phyloP scores from a whole-genome alignment of 345 rosid genomes.

The Eucalyptus marginata region DNA sequence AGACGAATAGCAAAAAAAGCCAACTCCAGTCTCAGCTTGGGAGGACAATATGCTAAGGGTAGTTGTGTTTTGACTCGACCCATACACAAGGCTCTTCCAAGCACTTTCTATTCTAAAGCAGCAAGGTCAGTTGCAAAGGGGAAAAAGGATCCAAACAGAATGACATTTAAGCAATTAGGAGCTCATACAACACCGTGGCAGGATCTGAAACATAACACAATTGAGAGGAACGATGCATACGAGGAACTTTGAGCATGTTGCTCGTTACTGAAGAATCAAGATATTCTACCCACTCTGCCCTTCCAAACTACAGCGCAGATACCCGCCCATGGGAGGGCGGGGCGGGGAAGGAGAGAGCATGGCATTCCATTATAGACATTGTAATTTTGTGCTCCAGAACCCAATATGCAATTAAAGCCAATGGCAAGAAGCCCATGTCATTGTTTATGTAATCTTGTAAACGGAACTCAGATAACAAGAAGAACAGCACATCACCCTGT shows the following conservation, averaged over 20 bases:
- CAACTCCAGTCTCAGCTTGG: conserved; percentile 83
- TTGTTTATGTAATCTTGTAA: not conserved
- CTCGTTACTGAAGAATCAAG: not conserved
- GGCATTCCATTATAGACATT: not conserved
- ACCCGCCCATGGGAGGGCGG: too few relatives aligned
- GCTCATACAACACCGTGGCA: too few relatives aligned
- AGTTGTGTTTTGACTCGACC: conserved; percentile 82
- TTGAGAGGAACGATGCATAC: too few relatives aligned
- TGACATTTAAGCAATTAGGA: too few relatives aligned
- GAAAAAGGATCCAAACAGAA: not conserved
- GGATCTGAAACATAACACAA: too few relatives aligned
- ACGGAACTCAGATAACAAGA: not conserved
- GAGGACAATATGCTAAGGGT: conserved; percentile 81
- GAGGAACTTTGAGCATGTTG: not conserved
- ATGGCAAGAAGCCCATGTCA: not conserved
- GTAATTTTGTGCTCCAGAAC: not conserved
- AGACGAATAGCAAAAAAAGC: conserved; percentile 63
- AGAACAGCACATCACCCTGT: not conserved
- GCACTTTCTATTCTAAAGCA: conserved; percentile 43
- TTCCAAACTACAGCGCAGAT: too few relatives aligned
- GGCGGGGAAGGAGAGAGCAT: not conserved
- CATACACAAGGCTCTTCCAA: conserved; percentile 92
- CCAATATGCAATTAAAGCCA: not conserved
- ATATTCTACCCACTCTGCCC: too few relatives aligned
- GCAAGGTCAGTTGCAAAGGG: not conserved